Base-by-base conservation (phyloP, 371 early-diverging fungal species). In the Mucor irregularis region DNA sequence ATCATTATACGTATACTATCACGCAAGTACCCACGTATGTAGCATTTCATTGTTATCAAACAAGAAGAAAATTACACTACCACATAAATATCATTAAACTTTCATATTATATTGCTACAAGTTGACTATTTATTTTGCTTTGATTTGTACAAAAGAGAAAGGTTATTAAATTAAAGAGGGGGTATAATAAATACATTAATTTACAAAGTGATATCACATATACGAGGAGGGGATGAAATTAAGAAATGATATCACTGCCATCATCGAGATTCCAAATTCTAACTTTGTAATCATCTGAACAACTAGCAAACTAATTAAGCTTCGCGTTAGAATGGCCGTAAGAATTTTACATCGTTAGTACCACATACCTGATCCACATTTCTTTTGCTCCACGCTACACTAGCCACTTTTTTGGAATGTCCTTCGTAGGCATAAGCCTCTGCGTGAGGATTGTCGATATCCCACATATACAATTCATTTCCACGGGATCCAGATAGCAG, bases 221-320 rank as follows among this genome's bases (percentile, higher is more conserved):
- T n/a, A 24, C 34, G 13, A 24, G 24, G 6, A 34, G 37, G 13
- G 22, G 22, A 4, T 16, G n/a, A 19, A 50, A 14, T 38, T 16
- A 21, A 21, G n/a, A 34, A 49, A 8, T 19, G 9, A 49, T 34
- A 24, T 4, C 5, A 47, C 35, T 22, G 21, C 30, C 14, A 16
- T 5, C 22, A 13, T 53, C 66, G 25, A 61, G 43, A 50, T 62
- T 66, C 77, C 77, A 77, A 10, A 77, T 60, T 13, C 72, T 61
- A 2, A 68, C 58, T 1, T 62, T 71, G 22, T 61, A 63, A 42
- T 77, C 77, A 40, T 77, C 74, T 0, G 74, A 69, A 40, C 77
- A 77, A 46, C 53, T 67, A 14, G 74, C 74, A 61, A 74, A 61
- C 71, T 74, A 56, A 2, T n/a, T 8, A 53, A 16, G 21, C 11